Evolutionary conservation across 2,329 filamentous ascomycete species (phyloP).

Genomic region (Nemania sp.): DNA sequence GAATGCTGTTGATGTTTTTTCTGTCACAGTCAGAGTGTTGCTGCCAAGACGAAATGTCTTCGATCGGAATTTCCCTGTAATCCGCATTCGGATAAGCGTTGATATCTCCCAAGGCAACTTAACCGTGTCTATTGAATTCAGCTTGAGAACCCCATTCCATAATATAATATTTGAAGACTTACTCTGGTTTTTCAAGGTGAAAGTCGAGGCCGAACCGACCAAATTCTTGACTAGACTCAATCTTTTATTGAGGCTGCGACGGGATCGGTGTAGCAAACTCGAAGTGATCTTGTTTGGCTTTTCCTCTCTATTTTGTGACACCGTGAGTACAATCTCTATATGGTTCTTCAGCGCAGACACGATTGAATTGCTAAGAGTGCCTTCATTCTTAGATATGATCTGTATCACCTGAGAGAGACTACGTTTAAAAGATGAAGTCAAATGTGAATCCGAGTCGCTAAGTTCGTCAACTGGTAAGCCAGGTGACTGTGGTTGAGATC

Average conservation of each 20-base stretch:
- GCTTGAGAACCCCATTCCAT: background rate
- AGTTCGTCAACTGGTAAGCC: background rate
- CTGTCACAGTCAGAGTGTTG: conserved; percentile 8
- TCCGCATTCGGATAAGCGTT: background rate
- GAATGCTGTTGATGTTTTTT: conserved; percentile 7
- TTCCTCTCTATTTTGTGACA: conserved; percentile 3
- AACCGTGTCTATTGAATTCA: conserved; percentile 1
- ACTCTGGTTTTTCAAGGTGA: conserved; percentile 9
- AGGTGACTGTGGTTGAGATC: background rate
- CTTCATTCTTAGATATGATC: background rate
- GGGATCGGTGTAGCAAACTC: background rate
- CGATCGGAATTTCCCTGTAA: too few species aligned
- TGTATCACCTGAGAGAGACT: background rate
- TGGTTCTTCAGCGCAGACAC: conserved; percentile 1
- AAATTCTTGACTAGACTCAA: conserved; percentile 2
- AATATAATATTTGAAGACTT: conserved; percentile 1
- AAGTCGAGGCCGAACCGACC: background rate
- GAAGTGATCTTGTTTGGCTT: background rate
- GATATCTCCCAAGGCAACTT: background rate
- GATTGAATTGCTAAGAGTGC: background rate
- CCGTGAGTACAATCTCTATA: background rate
- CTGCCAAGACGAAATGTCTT: conserved; percentile 2
- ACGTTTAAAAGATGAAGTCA: background rate
- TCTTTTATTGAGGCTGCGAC: background rate
- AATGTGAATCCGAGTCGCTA: background rate